phyloP scores from a whole-genome alignment of 305 asterid genomes.

The Fraxinus velutina region DNA sequence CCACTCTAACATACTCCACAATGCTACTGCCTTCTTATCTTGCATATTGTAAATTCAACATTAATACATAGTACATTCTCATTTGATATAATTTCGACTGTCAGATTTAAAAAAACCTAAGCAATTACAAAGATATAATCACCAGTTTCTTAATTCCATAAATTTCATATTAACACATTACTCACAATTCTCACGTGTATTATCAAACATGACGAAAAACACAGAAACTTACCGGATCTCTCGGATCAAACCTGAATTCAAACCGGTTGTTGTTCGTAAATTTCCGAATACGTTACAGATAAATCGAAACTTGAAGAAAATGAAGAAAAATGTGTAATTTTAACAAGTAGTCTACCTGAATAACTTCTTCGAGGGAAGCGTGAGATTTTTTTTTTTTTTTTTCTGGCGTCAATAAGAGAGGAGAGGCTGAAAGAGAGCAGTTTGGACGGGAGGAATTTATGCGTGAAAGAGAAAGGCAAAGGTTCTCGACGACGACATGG shows the following conservation, averaged over 20 bases:
- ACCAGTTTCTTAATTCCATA: not conserved
- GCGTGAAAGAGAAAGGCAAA: not conserved
- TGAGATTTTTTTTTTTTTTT: not conserved
- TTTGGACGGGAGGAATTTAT: not conserved
- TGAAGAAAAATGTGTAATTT: not conserved
- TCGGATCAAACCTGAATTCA: not conserved
- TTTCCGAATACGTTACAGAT: not conserved
- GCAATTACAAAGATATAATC: not conserved
- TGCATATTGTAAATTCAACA: not conserved
- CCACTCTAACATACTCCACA: not conserved
- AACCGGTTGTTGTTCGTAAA: not conserved
- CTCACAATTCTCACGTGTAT: not conserved
- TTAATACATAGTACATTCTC: not conserved
- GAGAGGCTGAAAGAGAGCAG: not conserved
- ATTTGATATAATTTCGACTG: not conserved
- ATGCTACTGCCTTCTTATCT: not conserved
- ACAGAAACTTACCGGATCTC: not conserved
- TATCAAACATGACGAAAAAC: not conserved
- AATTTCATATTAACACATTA: not conserved
- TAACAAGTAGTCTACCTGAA: not conserved
- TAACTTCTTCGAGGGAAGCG: not conserved
- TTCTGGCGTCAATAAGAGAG: not conserved
- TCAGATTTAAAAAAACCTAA: not conserved
- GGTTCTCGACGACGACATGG: not conserved
- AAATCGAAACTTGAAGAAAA: not conserved